Conservation (phyloP, 1,139 yeast genomes). For the Nakaseomyces bracarensis region DNA sequence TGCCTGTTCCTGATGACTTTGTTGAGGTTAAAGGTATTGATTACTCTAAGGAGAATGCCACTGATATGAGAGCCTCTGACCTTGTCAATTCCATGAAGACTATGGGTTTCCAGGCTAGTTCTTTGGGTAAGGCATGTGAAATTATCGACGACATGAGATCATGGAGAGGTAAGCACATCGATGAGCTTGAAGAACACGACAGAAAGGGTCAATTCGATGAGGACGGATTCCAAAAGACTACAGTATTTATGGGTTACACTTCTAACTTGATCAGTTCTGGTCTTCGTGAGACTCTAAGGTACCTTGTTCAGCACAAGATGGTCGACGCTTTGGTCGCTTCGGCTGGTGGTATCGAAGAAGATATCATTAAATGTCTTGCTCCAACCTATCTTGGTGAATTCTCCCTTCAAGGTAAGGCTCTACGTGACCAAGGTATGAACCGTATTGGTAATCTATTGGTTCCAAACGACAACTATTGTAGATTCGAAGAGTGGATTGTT, state of each 20-base stretch:
- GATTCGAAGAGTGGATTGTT: constrained; percentile 96
- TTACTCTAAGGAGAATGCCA: constrained; percentile 63
- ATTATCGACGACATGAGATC: constrained; percentile 83
- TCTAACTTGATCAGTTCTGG: constrained; percentile 96
- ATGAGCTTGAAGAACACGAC: constrained; percentile 59
- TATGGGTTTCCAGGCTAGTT: constrained; percentile 98
- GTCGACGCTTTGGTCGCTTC: constrained; percentile 91
- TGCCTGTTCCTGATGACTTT: constrained; percentile 73
- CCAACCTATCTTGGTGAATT: constrained; percentile 94
- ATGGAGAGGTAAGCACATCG: constrained; percentile 78
- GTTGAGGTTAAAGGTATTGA: constrained; percentile 80
- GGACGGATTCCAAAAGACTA: constrained; percentile 72
- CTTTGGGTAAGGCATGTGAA: constrained; percentile 80
- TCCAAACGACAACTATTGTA: constrained; percentile 95
- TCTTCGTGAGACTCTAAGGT: constrained; percentile 80
- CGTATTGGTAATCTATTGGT: constrained; percentile 94
- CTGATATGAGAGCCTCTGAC: constrained; percentile 68
- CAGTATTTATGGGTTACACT: constrained; percentile 92
- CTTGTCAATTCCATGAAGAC: constrained; percentile 73
- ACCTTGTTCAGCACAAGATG: constrained; percentile 84
- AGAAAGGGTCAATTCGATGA: constrained; percentile 71
- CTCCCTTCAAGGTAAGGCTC: constrained; percentile 63
- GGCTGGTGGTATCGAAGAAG: constrained; percentile 98
- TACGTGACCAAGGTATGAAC: constrained; percentile 93
- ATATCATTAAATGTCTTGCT: constrained; percentile 87